Conservation (phyloP, 2,329 filamentous ascomycete genomes). For the Apiospora kogelbergensis region DNA sequence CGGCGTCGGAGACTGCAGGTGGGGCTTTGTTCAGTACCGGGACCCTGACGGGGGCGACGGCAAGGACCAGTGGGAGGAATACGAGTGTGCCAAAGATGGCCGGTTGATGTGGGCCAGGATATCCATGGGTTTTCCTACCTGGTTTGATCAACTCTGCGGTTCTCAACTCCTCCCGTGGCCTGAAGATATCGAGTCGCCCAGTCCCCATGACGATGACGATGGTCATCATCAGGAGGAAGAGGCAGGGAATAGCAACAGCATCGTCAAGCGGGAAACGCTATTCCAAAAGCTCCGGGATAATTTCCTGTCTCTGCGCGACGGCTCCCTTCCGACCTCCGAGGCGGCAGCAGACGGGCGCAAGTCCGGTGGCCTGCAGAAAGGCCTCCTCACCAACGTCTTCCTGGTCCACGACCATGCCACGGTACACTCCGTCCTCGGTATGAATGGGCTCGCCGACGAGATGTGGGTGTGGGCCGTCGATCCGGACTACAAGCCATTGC, state of each 20-base stretch:
- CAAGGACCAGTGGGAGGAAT: not conserved
- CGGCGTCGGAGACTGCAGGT: too few species aligned
- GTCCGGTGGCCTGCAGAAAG: not conserved
- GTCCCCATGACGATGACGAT: not conserved
- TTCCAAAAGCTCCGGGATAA: not conserved
- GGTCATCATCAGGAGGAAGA: not conserved
- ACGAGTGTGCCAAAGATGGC: not conserved
- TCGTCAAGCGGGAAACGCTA: not conserved
- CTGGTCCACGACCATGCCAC: not conserved
- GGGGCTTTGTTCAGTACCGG: not conserved
- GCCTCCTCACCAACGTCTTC: not conserved
- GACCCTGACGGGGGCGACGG: not conserved
- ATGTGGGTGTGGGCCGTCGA: slow-evolving; percentile 10
- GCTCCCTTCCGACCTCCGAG: not conserved
- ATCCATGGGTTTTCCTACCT: not conserved
- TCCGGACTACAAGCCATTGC: not conserved
- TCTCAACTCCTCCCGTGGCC: not conserved
- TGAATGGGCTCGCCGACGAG: not conserved
- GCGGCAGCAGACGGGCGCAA: not conserved
- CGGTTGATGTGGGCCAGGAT: not conserved
- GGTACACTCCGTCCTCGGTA: not conserved
- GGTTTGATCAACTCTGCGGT: not conserved
- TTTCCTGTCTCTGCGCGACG: not conserved
- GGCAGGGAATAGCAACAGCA: not conserved
- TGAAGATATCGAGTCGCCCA: not conserved